Base-by-base conservation (phyloP, 2,329 filamentous ascomycete genomes). In the Mycosphaerella sp. region DNA sequence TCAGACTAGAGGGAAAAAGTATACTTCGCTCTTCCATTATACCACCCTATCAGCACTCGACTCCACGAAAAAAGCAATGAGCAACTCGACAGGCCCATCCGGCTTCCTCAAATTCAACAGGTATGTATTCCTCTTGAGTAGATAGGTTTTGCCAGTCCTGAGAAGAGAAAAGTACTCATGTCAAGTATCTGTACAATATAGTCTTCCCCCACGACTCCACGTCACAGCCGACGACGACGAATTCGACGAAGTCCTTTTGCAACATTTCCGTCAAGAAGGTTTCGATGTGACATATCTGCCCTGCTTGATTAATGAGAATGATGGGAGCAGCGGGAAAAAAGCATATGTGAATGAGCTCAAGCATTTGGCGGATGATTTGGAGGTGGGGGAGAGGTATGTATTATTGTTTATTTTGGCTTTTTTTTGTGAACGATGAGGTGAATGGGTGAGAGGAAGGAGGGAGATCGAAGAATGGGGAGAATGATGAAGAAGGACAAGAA, bases 191-290 rank as follows among this genome's bases (percentile, higher is more conserved):
- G 26, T 42, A 48, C 44, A 38, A 29, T 26, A 23, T 53, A 62
- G 61, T 44, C 57, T 58, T 50, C 58, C 61, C 11, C 61, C 62
- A 39, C 68, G 66, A 45, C 59, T 76, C 5, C 71, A 68, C 57
- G 61, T 76, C n/a, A 72, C 72, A 4, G 66, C 69, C 48, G 62
- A 71, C 21, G 66, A 70, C 38, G 60, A 67, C 3, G 65, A 71
- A 39, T 71, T 73, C 46, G 70, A 74, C 34, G 62, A 44, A 42
- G 50, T 46, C 66, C 21, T 69, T 4, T 58, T 76, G 12, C 60
- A 72, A 8, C 65, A 72, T 44, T 71, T 73, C 62, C 66, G 66
- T 57, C 68, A 73, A 54, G 73, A 76, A 59, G 71, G 73, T 53
- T 76, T 71, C 66, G 65, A 72, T 36, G 67, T 69, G 6, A 67